Percentiles rank a stretch among this genome's conserved stretches.
phyloP scores from a whole-genome alignment of 2,329 filamentous ascomycete species.

The Penicillium nordicum region DNA sequence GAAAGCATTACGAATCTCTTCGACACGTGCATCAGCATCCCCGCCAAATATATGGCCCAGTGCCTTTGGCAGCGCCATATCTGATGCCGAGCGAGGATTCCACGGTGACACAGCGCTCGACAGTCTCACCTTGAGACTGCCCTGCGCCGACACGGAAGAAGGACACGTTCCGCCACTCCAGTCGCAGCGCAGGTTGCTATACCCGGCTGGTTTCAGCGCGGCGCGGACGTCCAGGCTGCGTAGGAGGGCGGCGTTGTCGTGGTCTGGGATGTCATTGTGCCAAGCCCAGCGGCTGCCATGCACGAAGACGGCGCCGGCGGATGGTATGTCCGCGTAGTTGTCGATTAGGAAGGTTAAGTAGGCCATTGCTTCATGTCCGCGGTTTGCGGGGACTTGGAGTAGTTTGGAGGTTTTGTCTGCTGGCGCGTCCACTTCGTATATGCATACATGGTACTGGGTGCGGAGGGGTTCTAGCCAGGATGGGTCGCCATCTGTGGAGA shows the following conservation, averaged over 20 bases:
- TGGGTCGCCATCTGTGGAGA: constrained; percentile 41
- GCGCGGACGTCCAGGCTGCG: constrained; percentile 36
- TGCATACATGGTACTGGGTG: constrained; percentile 45
- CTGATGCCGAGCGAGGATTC: constrained; percentile 42
- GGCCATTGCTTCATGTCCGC: constrained; percentile 48
- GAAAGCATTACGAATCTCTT: constrained; percentile 1
- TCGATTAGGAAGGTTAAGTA: constrained; percentile 49
- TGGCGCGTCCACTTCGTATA: constrained; percentile 43
- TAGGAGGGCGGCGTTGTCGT: constrained; percentile 47
- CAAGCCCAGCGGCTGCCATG: constrained; percentile 46
- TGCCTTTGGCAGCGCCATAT: constrained; percentile 36
- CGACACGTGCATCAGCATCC: constrained; percentile 33
- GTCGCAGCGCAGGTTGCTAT: constrained; percentile 51
- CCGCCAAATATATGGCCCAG: constrained; percentile 36
- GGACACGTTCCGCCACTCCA: constrained; percentile 48
- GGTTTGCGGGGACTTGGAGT: constrained; percentile 47
- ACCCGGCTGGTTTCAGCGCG: constrained; percentile 41
- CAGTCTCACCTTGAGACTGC: constrained; percentile 40
- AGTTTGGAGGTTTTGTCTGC: constrained; percentile 22
- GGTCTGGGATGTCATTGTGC: constrained; percentile 45
- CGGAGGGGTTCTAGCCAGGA: constrained; percentile 43
- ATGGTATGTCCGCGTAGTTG: constrained; percentile 43
- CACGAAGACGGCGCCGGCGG: constrained; percentile 42
- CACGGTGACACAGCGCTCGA: constrained; percentile 42
- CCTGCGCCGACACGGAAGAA: constrained; percentile 36